phyloP scores from a whole-genome alignment of 305 asterid species.

The Fraxinus latifolia region DNA sequence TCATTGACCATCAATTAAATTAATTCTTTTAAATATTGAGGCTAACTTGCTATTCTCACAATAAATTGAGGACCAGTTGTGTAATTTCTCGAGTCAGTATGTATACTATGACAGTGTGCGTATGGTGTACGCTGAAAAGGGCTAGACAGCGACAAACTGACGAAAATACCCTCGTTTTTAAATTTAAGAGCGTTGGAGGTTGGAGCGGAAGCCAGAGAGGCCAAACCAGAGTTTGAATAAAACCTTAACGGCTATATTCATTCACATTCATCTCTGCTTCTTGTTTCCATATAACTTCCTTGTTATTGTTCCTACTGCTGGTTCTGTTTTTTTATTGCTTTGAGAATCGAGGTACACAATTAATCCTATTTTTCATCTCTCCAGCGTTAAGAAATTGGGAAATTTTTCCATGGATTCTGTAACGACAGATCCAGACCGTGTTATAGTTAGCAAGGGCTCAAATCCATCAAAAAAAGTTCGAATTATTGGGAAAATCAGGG shows the following conservation, averaged over 20 bases:
- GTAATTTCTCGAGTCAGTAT: not conserved
- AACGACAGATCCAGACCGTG: slow-evolving; percentile 17
- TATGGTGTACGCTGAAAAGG: not conserved
- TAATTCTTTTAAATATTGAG: not conserved
- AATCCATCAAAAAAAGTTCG: slow-evolving; percentile 41
- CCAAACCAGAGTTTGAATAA: not conserved
- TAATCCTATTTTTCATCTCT: not conserved
- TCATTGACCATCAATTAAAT: no score
- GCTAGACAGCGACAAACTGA: not conserved
- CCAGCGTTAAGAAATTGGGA: not conserved
- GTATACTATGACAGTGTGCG: not conserved
- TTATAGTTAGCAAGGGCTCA: slow-evolving; percentile 19
- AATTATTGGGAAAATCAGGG: slow-evolving; percentile 56
- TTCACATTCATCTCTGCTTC: not conserved
- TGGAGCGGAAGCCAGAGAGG: not conserved
- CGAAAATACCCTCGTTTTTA: not conserved
- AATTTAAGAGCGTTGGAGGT: not conserved
- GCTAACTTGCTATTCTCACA: not conserved
- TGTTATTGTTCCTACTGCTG: not conserved
- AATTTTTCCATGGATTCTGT: slow-evolving; percentile 17
- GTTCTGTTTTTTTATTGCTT: not conserved
- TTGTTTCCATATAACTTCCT: not conserved
- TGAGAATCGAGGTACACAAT: not conserved
- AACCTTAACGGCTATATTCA: not conserved
- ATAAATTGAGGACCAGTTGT: not conserved